phyloP scores from a whole-genome alignment of 2,329 filamentous ascomycete genomes.

The Pyrenochaeta sp. region DNA sequence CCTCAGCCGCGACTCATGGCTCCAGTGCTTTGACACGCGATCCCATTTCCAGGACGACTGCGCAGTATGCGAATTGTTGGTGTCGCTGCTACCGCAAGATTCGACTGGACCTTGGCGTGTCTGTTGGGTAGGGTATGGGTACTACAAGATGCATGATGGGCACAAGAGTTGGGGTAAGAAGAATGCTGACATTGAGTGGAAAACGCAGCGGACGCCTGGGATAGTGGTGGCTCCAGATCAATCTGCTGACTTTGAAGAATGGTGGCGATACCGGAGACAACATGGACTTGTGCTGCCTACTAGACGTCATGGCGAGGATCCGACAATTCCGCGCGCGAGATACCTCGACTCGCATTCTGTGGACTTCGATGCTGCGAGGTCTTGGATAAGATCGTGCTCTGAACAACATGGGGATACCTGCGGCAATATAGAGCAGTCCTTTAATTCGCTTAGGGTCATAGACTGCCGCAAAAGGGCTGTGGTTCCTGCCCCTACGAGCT shows the following conservation, averaged over 20 bases:
- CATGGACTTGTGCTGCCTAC: neutral
- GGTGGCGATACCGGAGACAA: neutral
- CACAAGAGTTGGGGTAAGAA: neutral
- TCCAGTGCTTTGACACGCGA: neutral
- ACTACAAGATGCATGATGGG: neutral
- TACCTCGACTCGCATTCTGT: neutral
- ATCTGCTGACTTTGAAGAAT: neutral
- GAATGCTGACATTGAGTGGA: neutral
- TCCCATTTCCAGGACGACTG: neutral
- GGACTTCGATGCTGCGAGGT: neutral
- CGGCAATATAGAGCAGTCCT: neutral
- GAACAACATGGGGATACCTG: neutral
- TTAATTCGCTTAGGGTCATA: neutral
- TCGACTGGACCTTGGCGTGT: neutral
- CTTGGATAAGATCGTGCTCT: neutral
- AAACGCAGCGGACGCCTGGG: neutral
- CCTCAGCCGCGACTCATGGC: neutral
- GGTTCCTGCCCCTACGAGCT: neutral
- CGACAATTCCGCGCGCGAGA: neutral
- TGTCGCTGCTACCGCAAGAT: neutral
- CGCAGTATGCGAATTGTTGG: neutral
- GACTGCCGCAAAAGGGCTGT: neutral
- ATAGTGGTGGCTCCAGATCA: neutral
- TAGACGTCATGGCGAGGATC: neutral
- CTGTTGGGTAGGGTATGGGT: slow-evolving; percentile 1